Evolutionary conservation across 495 filamentous ascomycete genomes (phyloP).

Genomic region (Rostrohypoxylon terebratum): DNA sequence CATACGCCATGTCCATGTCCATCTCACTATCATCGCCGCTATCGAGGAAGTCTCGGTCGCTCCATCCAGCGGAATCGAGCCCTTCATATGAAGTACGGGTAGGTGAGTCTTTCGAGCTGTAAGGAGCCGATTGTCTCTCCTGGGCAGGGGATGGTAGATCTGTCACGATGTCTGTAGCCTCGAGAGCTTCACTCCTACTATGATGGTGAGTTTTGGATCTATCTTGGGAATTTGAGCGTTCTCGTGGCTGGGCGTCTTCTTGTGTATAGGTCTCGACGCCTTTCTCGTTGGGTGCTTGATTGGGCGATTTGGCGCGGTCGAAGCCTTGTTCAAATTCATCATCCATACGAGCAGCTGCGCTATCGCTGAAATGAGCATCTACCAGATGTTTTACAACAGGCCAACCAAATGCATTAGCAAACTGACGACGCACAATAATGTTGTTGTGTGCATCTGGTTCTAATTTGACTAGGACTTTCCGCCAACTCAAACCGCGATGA

Average conservation of each 20-base stretch:
- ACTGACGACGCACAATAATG: conserved; percentile 93
- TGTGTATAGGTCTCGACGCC: conserved; percentile 54
- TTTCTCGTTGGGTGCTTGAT: conserved; percentile 52
- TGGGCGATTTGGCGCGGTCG: conserved; percentile 57
- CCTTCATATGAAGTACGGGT: conserved; percentile 49
- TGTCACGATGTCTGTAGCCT: conserved; percentile 56
- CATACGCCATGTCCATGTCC: conserved; percentile 46
- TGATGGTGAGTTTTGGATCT: conserved; percentile 35
- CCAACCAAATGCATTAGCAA: conserved; percentile 98
- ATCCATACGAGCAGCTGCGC: conserved; percentile 65
- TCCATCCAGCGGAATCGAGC: conserved; percentile 62
- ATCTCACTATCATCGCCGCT: conserved; percentile 63
- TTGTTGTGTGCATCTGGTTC: conserved; percentile 99
- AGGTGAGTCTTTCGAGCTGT: conserved; percentile 45
- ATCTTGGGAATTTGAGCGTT: conserved; percentile 4
- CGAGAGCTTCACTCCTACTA: conserved; percentile 54
- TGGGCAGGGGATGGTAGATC: conserved; percentile 43
- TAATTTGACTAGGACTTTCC: conserved; percentile 93
- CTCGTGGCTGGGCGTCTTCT: conserved; percentile 22
- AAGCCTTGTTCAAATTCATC: conserved; percentile 63
- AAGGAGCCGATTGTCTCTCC: conserved; percentile 38
- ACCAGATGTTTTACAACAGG: conserved; percentile 93
- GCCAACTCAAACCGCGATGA: conserved; percentile 89
- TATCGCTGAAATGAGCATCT: conserved; percentile 89
- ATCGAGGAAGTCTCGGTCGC: conserved; percentile 65